These are phyloP conservation scores for Mycena pura DNA, from an alignment of 768 basidiomycete genomes.

Conservation along the genomic window DNA sequence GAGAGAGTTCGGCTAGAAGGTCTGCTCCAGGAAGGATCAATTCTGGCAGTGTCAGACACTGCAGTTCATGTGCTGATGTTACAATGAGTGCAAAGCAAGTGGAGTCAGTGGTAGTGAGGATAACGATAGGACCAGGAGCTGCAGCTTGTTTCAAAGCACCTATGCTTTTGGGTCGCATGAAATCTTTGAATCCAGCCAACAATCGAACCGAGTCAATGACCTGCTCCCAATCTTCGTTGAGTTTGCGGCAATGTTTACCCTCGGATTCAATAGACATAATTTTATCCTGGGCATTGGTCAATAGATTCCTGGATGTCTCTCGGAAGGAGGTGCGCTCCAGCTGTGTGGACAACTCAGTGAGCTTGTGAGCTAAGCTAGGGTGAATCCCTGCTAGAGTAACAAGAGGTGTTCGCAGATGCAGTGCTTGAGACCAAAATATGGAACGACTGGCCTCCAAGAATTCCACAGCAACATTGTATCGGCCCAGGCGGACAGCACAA, in stretches of 20 bases:
- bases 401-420: not conserved
- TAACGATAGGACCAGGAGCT: conserved; percentile 15
- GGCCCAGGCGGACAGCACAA: not conserved
- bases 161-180: conserved; percentile 25
- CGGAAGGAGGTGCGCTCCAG: conserved; percentile 15
- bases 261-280: conserved; percentile 25
- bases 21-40: not conserved
- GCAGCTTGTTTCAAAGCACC: not conserved
- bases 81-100: conserved; percentile 23
- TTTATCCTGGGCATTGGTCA: not conserved
- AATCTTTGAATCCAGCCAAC: conserved; percentile 28
- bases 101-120: conserved; percentile 12
- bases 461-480: not conserved
- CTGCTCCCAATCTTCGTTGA: conserved; percentile 29
- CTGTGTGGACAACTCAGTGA: not conserved
- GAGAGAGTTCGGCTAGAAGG: not conserved
- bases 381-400: not conserved
- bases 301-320: not conserved
- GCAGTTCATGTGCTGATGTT: not conserved
- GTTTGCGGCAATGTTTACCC: conserved; percentile 18
- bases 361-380: not conserved
- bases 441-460: conserved; percentile 3
- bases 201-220: conserved; percentile 18
- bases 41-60: not conserved
- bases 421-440: conserved; percentile 11